Percentiles rank a stretch among this genome's conserved stretches.
Evolutionary conservation across 2,329 filamentous ascomycete species (phyloP).

Genomic region (Calonectria fujianensis): DNA sequence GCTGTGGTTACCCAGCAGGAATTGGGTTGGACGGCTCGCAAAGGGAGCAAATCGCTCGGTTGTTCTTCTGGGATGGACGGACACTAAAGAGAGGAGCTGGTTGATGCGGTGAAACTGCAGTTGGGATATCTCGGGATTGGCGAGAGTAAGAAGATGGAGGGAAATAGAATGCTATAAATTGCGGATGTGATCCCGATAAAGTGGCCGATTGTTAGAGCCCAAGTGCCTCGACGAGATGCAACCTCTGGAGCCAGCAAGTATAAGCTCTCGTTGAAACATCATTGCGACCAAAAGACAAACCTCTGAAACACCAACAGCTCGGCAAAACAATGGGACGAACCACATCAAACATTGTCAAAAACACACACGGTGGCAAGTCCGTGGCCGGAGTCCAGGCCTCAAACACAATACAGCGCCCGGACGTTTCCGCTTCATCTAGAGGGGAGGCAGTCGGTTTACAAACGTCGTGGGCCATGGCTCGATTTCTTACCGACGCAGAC

Average conservation of each 20-base stretch:
- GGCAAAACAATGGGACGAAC: background rate
- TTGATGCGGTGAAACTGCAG: slow-evolving; percentile 24
- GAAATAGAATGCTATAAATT: slow-evolving; percentile 9
- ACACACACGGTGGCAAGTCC: background rate
- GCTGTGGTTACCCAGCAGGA: slow-evolving; percentile 30
- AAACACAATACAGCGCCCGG: background rate
- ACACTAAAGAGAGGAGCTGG: background rate
- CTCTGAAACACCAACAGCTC: background rate
- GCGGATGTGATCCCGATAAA: background rate
- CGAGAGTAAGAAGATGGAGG: background rate
- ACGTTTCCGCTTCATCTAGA: background rate
- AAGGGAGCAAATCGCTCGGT: background rate
- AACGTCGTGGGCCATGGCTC: slow-evolving; percentile 13
- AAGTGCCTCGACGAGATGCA: background rate
- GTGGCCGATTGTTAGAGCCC: background rate
- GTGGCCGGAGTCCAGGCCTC: background rate
- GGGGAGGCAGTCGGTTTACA: background rate
- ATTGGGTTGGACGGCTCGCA: slow-evolving; percentile 7
- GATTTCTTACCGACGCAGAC: slow-evolving; percentile 14
- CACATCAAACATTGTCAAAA: background rate
- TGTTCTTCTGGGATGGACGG: slow-evolving; percentile 3
- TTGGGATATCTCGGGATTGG: background rate
- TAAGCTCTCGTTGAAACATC: background rate
- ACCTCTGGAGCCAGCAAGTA: background rate
- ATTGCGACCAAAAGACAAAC: background rate